phyloP scores from a whole-genome alignment of 1,284 basidiomycete species.

The Moniliophthora roreri region DNA sequence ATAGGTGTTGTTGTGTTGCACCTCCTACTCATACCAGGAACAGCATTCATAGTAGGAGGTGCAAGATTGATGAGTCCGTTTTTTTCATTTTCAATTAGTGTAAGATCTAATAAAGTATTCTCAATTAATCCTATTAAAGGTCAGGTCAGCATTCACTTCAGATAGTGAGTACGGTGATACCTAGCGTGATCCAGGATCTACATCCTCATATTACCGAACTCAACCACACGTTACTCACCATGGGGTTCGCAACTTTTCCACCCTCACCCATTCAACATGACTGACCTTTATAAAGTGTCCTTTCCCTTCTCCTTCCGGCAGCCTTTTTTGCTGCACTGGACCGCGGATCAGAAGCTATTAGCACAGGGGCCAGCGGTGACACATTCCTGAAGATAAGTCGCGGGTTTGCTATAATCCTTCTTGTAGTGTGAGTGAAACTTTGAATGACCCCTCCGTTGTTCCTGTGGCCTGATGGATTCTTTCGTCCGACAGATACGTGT shows the following conservation, averaged over 20 bases:
- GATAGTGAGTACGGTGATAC: too few relatives aligned
- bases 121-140: too few relatives aligned
- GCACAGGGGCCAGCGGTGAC: conserved; percentile 34
- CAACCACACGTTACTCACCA: conserved; percentile 64
- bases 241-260: conserved; percentile 48
- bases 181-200: conserved; percentile 41
- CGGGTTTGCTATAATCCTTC: conserved; percentile 59
- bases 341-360: conserved; percentile 28
- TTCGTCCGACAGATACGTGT: conserved; percentile 48
- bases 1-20: conserved; percentile 52
- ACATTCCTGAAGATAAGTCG: conserved; percentile 60
- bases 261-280: conserved; percentile 3
- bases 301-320: conserved; percentile 60
- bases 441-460: neutral
- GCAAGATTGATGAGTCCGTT: too few relatives aligned
- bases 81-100: too few relatives aligned
- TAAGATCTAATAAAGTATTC: too few relatives aligned
- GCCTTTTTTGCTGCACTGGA: conserved; percentile 67
- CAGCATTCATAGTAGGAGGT: conserved; percentile 49
- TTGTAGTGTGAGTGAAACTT: conserved; percentile 47
- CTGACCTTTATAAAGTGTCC: conserved; percentile 39
- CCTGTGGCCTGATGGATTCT: neutral
- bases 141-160: too few relatives aligned
- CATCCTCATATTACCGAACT: conserved; percentile 54
- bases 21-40: conserved; percentile 50